Percentiles rank a stretch among this genome's conserved stretches.
These are phyloP conservation scores for Camellia oleifera DNA, from an alignment of 179 eudicot genomes.

Conservation along the genomic window DNA sequence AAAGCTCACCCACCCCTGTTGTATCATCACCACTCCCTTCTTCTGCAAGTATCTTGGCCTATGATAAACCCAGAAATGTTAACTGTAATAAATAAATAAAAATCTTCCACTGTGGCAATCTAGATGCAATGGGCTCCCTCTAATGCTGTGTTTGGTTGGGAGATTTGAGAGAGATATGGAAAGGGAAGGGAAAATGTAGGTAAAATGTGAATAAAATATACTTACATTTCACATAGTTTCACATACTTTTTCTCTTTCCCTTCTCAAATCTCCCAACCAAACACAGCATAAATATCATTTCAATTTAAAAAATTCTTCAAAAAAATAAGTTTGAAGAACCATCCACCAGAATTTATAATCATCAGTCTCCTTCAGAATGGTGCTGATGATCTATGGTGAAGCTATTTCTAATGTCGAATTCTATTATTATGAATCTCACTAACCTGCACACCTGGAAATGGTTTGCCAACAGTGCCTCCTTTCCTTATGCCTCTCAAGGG, in stretches of 20 bases:
- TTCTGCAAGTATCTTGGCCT: slow-evolving; percentile 85
- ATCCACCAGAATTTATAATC: background rate
- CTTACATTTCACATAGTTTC: no score
- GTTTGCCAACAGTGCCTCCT: slow-evolving; percentile 98
- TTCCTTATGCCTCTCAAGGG: slow-evolving; percentile 78
- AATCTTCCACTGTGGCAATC: background rate
- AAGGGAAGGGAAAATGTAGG: no score
- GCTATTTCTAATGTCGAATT: background rate
- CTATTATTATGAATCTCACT: slow-evolving; percentile 22
- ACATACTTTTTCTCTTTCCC: no score
- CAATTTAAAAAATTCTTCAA: background rate
- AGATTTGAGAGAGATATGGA: no score
- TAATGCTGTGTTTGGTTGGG: no score
- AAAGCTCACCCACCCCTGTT: slow-evolving; percentile 82
- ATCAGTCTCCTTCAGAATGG: background rate
- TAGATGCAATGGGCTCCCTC: background rate
- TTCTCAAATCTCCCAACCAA: no score
- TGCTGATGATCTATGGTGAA: background rate
- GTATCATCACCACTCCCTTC: slow-evolving; percentile 50
- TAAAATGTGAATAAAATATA: no score
- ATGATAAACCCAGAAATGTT: slow-evolving; percentile 16
- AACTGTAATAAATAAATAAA: background rate
- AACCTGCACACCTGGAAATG: slow-evolving; percentile 96
- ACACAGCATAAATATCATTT: background rate
- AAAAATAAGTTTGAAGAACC: background rate